Conservation (phyloP, 1,284 basidiomycete species). For the Fomes fomentarius region DNA sequence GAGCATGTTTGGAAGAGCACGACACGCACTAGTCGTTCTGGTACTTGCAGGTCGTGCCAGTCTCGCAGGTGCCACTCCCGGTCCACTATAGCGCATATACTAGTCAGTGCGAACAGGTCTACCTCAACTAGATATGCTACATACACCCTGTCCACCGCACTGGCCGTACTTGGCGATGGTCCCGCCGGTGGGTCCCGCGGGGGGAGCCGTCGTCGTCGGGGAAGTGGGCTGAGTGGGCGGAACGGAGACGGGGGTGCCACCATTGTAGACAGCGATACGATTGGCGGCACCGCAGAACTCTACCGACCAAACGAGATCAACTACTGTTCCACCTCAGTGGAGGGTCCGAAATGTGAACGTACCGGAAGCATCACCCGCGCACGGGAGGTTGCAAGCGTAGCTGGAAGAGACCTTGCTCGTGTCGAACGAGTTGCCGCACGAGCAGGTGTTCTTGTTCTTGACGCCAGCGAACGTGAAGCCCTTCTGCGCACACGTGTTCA, state of each 20-base stretch:
- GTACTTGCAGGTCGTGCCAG: constrained; percentile 2
- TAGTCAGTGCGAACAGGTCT: background rate
- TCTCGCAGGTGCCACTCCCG: background rate
- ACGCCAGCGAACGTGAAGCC: constrained; percentile 5
- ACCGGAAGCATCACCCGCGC: constrained; percentile 5
- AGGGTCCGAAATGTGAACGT: background rate
- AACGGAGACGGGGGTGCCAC: constrained; percentile 1
- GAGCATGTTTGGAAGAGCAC: background rate
- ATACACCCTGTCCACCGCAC: constrained; percentile 9
- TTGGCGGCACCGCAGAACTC: constrained; percentile 12
- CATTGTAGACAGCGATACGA: constrained; percentile 11
- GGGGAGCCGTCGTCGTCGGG: background rate
- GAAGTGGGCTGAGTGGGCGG: constrained; percentile 1
- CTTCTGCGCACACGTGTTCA: constrained; percentile 9
- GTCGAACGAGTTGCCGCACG: constrained; percentile 12
- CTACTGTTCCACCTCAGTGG: background rate
- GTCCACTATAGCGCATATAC: background rate
- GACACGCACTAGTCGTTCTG: constrained; percentile 1
- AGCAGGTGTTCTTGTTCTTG: constrained; percentile 10
- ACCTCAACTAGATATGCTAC: background rate
- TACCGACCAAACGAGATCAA: background rate
- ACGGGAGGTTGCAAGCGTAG: constrained; percentile 11
- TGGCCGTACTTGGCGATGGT: constrained; percentile 10
- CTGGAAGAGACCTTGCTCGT: constrained; percentile 8
- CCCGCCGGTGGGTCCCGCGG: background rate